Conservation (phyloP, 2,329 filamentous ascomycete genomes). For the Aspergillus bombycis region DNA sequence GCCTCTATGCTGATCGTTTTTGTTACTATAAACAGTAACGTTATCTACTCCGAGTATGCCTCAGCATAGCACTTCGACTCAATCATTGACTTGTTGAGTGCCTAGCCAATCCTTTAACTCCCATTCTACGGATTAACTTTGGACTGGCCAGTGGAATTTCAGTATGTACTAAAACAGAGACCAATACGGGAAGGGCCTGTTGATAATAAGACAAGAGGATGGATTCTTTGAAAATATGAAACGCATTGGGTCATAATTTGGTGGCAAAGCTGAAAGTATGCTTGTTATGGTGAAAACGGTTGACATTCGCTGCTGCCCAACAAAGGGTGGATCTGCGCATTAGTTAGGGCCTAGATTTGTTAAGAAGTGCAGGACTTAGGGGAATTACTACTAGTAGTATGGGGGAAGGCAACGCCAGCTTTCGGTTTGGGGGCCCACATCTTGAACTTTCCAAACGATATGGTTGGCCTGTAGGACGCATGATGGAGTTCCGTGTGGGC, state of each 20-base stretch:
- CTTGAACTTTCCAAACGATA: neutral
- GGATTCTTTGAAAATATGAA: constrained; percentile 16
- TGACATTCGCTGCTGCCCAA: constrained; percentile 22
- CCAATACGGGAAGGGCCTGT: neutral
- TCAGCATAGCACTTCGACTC: too few relatives aligned
- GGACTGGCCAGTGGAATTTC: constrained; percentile 2
- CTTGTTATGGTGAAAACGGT: constrained; percentile 19
- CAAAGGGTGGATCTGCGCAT: constrained; percentile 16
- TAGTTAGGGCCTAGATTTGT: constrained; percentile 16
- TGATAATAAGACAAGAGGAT: neutral
- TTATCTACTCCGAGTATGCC: neutral
- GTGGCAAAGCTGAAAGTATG: constrained; percentile 22
- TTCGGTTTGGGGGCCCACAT: neutral
- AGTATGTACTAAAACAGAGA: neutral
- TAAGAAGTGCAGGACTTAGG: neutral
- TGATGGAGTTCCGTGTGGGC: neutral
- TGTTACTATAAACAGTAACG: neutral
- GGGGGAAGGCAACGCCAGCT: neutral
- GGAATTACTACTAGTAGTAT: too few relatives aligned
- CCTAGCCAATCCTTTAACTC: too few relatives aligned
- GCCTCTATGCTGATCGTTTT: neutral
- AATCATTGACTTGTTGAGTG: too few relatives aligned
- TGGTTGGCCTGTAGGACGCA: neutral
- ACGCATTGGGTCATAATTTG: constrained; percentile 17
- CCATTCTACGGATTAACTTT: neutral